Percentiles rank a stretch among this genome's conserved stretches.
These are phyloP conservation scores for Knoxia roxburghii DNA, from an alignment of 257 asterid genomes.

Conservation along the genomic window DNA sequence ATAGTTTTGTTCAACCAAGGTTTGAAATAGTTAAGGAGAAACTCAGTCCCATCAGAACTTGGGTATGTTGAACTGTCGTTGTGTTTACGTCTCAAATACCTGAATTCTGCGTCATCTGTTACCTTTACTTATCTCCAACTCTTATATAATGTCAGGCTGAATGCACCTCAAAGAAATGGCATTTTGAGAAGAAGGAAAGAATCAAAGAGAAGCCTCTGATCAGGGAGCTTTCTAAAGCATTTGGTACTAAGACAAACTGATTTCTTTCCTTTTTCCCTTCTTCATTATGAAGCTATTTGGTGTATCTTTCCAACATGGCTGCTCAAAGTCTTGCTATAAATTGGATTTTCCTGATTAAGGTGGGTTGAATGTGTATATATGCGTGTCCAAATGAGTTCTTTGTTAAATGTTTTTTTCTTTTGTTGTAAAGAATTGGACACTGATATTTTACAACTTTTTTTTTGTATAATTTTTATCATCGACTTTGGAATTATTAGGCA, in stretches of 20 bases:
- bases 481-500: too few relatives aligned
- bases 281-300: too few relatives aligned
- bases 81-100: neutral
- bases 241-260: conserved; percentile 50
- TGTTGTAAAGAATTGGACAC: too few relatives aligned
- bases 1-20: conserved; percentile 56
- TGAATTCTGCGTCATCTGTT: conserved; percentile 7
- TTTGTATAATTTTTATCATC: too few relatives aligned
- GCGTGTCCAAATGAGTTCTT: too few relatives aligned
- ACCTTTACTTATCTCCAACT: neutral
- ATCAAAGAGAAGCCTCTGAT: conserved; percentile 53
- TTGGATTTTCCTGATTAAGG: too few relatives aligned
- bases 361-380: too few relatives aligned
- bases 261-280: neutral
- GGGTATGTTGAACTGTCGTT: conserved; percentile 47
- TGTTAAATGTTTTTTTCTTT: too few relatives aligned
- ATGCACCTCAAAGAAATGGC: conserved; percentile 56
- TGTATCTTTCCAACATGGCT: too few relatives aligned
- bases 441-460: too few relatives aligned
- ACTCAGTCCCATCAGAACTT: conserved; percentile 51
- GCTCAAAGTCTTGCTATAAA: too few relatives aligned
- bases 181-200: conserved; percentile 39
- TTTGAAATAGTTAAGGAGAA: conserved; percentile 45
- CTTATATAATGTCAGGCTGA: conserved; percentile 42
- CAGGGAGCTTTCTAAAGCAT: conserved; percentile 63